Conservation (phyloP, 805 yeast genomes). For the Starmerella sp. region DNA sequence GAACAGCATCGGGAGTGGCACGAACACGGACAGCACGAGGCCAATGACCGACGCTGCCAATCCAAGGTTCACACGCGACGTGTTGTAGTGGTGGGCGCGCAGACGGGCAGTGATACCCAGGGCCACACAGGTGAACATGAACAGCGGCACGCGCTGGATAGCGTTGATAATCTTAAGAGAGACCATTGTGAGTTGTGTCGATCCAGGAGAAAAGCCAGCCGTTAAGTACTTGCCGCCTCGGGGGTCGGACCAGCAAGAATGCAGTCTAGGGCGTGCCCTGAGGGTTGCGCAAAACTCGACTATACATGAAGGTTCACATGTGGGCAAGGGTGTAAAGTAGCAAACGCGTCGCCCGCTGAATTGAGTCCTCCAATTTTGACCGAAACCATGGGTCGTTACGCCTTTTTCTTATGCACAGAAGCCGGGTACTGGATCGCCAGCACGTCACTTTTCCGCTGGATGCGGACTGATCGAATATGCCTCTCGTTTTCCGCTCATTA, state of each 20-base stretch:
- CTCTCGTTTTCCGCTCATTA: too few species aligned
- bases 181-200: background rate
- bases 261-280: constrained; percentile 7
- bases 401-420: too few species aligned
- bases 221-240: constrained; percentile 1
- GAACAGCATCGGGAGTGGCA: constrained; percentile 6
- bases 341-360: background rate
- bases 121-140: constrained; percentile 60
- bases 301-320: background rate
- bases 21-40: constrained; percentile 13
- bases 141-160: constrained; percentile 55
- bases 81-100: constrained; percentile 7
- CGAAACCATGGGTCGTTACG: background rate
- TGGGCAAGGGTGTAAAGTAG: background rate
- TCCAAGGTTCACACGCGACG: constrained; percentile 17
- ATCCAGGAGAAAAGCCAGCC: background rate
- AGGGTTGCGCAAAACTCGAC: background rate
- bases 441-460: too few species aligned
- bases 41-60: constrained; percentile 15
- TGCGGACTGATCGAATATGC: too few species aligned
- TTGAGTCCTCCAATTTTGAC: background rate
- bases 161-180: constrained; percentile 2
- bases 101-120: constrained; percentile 61
- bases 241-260: constrained; percentile 1
- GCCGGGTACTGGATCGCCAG: too few species aligned